These are phyloP conservation scores for Tilletia indica DNA, from an alignment of 1,284 basidiomycete genomes.

Conservation along the genomic window DNA sequence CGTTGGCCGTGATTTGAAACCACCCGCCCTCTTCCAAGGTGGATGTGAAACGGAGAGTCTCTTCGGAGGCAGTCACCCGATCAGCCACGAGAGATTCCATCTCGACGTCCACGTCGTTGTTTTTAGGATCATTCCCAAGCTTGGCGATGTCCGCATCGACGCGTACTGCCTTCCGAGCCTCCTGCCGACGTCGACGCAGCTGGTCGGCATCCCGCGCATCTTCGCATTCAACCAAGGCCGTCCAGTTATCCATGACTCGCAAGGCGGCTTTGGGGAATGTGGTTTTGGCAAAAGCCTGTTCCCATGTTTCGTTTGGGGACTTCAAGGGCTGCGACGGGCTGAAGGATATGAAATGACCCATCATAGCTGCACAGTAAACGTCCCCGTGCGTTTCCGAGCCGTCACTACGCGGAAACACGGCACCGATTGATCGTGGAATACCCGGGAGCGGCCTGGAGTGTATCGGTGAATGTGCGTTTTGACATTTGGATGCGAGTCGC, in stretches of 20 bases:
- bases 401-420: not conserved
- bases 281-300: not conserved
- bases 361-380: not conserved
- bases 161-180: too few relatives aligned
- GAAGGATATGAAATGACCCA: not conserved
- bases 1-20: too few relatives aligned
- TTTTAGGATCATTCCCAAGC: too few relatives aligned
- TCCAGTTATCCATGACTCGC: not conserved
- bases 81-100: too few relatives aligned
- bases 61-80: too few relatives aligned
- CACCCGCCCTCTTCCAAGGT: too few relatives aligned
- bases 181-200: not conserved
- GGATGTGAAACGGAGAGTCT: too few relatives aligned
- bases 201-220: not conserved
- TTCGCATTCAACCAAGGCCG: not conserved
- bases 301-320: not conserved
- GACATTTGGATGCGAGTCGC: not conserved
- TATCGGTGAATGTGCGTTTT: not conserved
- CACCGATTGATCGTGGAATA: not conserved
- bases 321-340: not conserved
- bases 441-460: not conserved
- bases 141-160: too few relatives aligned
- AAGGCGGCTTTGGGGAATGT: not conserved
- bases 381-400: not conserved
- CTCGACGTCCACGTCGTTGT: too few relatives aligned